Evolutionary conservation across 768 basidiomycete genomes (phyloP).

Genomic region (Suillus clintonianus): DNA sequence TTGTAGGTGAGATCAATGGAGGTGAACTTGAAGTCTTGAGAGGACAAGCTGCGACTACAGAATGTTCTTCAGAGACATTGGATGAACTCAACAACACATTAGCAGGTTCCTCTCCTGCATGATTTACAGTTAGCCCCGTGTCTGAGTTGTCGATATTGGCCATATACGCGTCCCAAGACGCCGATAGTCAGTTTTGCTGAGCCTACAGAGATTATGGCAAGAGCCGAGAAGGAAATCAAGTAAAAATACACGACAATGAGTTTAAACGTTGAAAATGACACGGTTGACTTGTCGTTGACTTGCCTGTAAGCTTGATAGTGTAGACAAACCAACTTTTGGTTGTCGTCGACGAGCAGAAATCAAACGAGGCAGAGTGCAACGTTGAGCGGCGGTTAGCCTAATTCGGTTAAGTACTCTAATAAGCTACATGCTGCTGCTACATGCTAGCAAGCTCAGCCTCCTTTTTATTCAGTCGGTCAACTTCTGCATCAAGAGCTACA

Average conservation of each 20-base stretch:
- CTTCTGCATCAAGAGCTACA: slow-evolving; percentile 80
- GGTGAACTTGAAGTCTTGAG: slow-evolving; percentile 12
- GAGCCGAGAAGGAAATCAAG: slow-evolving; percentile 10
- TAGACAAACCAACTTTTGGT: background rate
- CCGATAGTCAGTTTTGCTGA: slow-evolving; percentile 27
- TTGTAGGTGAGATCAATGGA: slow-evolving; percentile 19
- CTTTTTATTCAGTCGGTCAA: slow-evolving; percentile 57
- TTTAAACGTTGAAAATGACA: background rate
- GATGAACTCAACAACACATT: slow-evolving; percentile 6
- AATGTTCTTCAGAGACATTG: slow-evolving; percentile 19
- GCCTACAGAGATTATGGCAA: slow-evolving; percentile 8
- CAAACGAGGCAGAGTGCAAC: background rate
- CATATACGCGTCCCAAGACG: slow-evolving; percentile 83
- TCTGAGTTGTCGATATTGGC: slow-evolving; percentile 59
- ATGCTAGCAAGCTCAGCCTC: slow-evolving; percentile 61
- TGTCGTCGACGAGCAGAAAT: background rate
- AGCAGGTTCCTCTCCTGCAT: slow-evolving; percentile 15
- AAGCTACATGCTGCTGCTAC: slow-evolving; percentile 5
- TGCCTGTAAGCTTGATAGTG: background rate
- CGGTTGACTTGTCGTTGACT: background rate
- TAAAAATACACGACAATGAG: slow-evolving; percentile 2
- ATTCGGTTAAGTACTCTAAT: background rate
- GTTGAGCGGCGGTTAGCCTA: background rate
- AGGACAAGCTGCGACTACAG: slow-evolving; percentile 8
- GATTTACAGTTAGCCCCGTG: slow-evolving; percentile 45